Base-by-base conservation (phyloP, 2,329 filamentous ascomycete genomes). In the Chlorencoelia australis region DNA sequence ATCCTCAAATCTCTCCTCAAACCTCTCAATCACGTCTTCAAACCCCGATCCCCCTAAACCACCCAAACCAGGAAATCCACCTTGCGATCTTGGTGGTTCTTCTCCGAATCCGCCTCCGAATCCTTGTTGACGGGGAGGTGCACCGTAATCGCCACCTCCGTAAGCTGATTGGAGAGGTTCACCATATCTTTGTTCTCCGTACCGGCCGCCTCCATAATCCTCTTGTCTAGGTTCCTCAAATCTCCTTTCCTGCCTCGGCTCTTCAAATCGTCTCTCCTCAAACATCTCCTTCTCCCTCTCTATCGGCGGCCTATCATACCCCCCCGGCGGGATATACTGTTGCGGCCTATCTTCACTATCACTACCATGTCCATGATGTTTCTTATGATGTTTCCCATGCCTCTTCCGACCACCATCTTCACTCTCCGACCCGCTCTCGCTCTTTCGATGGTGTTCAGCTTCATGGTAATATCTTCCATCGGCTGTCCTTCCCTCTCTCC, bases 381-480 rank as follows among this genome's bases (percentile, higher is more conserved):
- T 41, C 30, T 57, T 44, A 38, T 54, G 50, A 32, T 54, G 43
- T 27, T 49, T 43, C 14, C 55, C 51, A 33, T 56, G 43, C 28
- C 45, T 51, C 37, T 47, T 50, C 20, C 48, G 41, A 22, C 48
- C 45, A 15, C 53, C 45, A 27, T 53, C 46, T 7, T 51, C 48
- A 19, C 50, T 50, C 14, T 56, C 48, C 27, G 50, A 46, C 5
- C 50, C 49, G 14, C 53, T 51, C 16, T 40, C 27, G 40, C 51
- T 21, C 31, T 51, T 51, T 26, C 53, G 49, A 7, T 44, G 40
- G 25, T 36, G 42, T 25, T 30, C 9, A 8, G 41, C 34, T 30
- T 43, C 40, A 25, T 43, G 34, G 19, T 48, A 46, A n/a, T 39
- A 34, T n/a, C 39, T 37, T 15, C 52, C 50, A 11, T 47, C 39